Percentiles rank a stretch among this genome's conserved stretches.
phyloP scores from a whole-genome alignment of 306 rosid species.

The Vigna trinervia region DNA sequence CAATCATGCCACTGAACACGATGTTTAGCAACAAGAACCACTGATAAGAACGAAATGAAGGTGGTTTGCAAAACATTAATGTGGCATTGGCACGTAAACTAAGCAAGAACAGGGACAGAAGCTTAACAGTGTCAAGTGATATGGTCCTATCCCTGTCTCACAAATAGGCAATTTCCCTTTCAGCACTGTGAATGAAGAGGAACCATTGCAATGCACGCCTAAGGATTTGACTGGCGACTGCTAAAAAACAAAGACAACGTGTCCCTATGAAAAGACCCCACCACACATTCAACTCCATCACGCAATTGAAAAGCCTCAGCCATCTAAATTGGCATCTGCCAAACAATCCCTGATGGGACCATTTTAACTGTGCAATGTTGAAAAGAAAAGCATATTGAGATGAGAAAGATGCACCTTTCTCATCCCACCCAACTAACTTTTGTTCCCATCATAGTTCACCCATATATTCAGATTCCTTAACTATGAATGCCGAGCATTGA shows the following conservation, averaged over 20 bases:
- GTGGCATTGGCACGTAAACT: not conserved
- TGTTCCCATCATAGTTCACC: slow-evolving; percentile 13
- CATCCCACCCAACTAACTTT: slow-evolving; percentile 4
- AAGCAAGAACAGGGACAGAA: not conserved
- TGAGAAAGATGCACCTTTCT: not conserved
- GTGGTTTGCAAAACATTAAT: not conserved
- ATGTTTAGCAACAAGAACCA: not conserved
- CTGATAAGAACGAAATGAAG: not conserved
- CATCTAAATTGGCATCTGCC: slow-evolving; percentile 43
- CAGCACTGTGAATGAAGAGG: slow-evolving; percentile 6
- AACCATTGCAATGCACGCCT: slow-evolving; percentile 25
- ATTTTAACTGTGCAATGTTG: slow-evolving; percentile 4
- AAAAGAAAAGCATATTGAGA: slow-evolving; percentile 35
- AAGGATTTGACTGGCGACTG: slow-evolving; percentile 42
- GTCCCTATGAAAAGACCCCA: slow-evolving; percentile 48
- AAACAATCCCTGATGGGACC: slow-evolving; percentile 40
- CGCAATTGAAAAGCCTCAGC: slow-evolving; percentile 37
- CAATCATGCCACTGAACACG: slow-evolving; percentile 16
- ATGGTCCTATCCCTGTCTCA: slow-evolving; percentile 26
- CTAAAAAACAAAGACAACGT: slow-evolving; percentile 40
- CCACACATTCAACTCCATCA: slow-evolving; percentile 40
- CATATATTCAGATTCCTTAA: slow-evolving; percentile 23
- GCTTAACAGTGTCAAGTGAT: slow-evolving; percentile 6
- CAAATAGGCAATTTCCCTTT: slow-evolving; percentile 33
- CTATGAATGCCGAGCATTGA: not conserved